Evolutionary conservation across 1,284 basidiomycete species (phyloP), one percentile per base, ranked within the genome.

Genomic region (Cryptococcus depauperatus): DNA sequence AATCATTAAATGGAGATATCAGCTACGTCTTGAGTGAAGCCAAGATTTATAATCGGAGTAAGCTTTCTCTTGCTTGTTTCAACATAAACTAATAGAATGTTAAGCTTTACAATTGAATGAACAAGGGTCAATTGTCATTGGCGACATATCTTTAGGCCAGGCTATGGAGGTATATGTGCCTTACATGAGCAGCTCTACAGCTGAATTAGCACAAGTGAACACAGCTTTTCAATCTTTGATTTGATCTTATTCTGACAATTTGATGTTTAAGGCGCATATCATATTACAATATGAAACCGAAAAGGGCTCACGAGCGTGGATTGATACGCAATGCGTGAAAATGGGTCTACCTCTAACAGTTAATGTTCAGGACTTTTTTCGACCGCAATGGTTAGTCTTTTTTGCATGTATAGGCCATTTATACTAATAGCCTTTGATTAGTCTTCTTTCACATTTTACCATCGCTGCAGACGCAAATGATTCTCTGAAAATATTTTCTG

Each of bases 291-390:
- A 64, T 37, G 44, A 52, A 4, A 41, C 44, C 2, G 14, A 37
- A 1, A 41, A 44, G 2, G 50, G 50, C 1, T 35, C 37, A 5
- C 35, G 55, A 46, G 43, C 32, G 28, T 59, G 56, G 42, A 48
- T 59, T 23, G 59, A 66, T 34, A 51, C 46, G 7, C 60, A 65
- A 41, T 47, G 28, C 2, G 43, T 73, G 1, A 61, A 59, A 32
- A 62, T 69, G 46, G 61, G 66, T 7, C 53, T 73, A 14, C 69
- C 71, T 0, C 47, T 73, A 30, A 68, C 69, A 3, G 69, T 73
- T 47, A 73, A 73, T 44, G 71, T 73, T 1, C 71, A 73, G 47
- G 71, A 73, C 52, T 70, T 70, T 50, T 73, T 73, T 64, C 46
- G 71, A 18, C 64, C 68, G 2, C 50, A 64, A 2, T 60, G 61